Base-by-base conservation (phyloP, 2,329 filamentous ascomycete genomes). In the Lojkania enalia region DNA sequence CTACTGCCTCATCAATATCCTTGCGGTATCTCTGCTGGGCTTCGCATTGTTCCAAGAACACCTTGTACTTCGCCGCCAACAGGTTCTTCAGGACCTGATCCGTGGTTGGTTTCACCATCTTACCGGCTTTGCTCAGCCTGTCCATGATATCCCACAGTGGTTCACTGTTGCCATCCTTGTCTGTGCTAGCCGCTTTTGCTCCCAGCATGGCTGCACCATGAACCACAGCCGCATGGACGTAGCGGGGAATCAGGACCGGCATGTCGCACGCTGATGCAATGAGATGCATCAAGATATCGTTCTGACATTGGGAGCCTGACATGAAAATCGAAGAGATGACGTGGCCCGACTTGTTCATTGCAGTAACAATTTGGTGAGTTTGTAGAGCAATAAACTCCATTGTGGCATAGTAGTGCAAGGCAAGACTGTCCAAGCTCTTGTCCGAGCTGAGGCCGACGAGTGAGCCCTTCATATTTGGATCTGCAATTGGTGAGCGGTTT, bases 371-470 rank as follows among this genome's bases (percentile, higher is more conserved):
- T 71, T 99, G 94, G 46, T 88, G 85, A 0, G 94, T 99, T 72
- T 99, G 94, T 70, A 97, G 82, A 20, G 94, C 91, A 61, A 99
- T 97, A 72, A 97, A 97, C 74, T 99, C 94, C 83, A 99, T 90
- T 3, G 92, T 95, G 18, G 84, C 89, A 65, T 96, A 97, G 75
- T 99, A 99, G 74, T 91, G 86, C 16, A 96, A 75, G 1, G 92
- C 91, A 39, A 99, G 82, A 40, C 89, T 87, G 64, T 96, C 89
- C 37, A 94, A 81, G 58, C 84, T 88, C 71, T 88, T 91, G 74
- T 97, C 92, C 57, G 83, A 88, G 64, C 85, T 88, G 47, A 99
- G 77, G 14, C 94, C 94, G 51, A 96, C 85, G 52, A 96, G 82
- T 5, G 88, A 84, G 19, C 94, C 94, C 55, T 87, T 87, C 94